Evolutionary conservation across 306 rosid genomes (phyloP).

Genomic region (Vicia faba): DNA sequence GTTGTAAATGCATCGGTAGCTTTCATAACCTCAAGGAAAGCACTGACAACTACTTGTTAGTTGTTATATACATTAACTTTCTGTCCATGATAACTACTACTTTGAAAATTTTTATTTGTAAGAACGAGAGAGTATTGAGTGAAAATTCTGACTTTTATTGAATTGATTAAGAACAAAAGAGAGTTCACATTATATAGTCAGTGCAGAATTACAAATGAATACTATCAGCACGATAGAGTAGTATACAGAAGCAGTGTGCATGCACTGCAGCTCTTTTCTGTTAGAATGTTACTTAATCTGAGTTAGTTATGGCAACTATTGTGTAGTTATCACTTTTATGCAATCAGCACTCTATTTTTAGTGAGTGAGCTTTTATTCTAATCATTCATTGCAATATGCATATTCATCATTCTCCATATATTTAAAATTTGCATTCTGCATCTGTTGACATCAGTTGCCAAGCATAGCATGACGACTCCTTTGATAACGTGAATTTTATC

Average conservation of each 20-base stretch:
- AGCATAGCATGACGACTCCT: too few species aligned
- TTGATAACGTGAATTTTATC: too few species aligned
- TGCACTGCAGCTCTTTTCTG: background rate
- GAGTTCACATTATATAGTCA: slow-evolving; percentile 1
- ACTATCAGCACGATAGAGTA: background rate
- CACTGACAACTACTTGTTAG: slow-evolving; percentile 12
- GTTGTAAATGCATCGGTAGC: slow-evolving; percentile 23
- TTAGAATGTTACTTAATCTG: background rate
- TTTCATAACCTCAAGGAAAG: slow-evolving; percentile 21
- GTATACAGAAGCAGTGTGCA: slow-evolving; percentile 1
- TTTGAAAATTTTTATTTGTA: background rate
- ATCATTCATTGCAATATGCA: background rate
- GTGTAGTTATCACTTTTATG: background rate
- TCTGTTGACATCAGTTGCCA: too few species aligned
- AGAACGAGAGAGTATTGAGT: slow-evolving; percentile 1
- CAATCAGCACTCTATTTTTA: background rate
- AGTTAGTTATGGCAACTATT: background rate
- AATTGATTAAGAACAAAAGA: background rate
- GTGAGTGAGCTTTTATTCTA: background rate
- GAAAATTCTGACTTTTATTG: background rate
- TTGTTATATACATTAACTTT: background rate
- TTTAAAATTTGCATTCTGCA: too few species aligned
- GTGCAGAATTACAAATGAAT: background rate
- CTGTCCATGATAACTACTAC: background rate
- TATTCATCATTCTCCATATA: background rate